These are phyloP conservation scores for Pseudopediastrum boryanum DNA, from an alignment of 139 green algal genomes.

Conservation along the genomic window DNA sequence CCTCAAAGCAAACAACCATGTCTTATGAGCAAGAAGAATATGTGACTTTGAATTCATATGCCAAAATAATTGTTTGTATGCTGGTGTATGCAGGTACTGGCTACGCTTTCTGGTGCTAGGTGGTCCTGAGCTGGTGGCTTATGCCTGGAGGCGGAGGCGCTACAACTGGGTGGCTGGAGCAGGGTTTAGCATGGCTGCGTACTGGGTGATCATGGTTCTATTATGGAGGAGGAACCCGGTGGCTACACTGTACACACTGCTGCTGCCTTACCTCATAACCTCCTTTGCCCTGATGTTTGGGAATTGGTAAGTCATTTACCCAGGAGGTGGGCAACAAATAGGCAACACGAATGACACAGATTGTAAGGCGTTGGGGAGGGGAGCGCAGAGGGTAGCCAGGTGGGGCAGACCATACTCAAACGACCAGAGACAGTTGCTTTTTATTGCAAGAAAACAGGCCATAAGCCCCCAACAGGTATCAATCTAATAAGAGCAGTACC, in stretches of 20 bases:
- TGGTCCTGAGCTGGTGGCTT: constrained; percentile 78
- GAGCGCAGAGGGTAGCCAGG: no score
- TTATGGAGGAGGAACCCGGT: constrained; percentile 51
- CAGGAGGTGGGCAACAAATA: no score
- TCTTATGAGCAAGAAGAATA: no score
- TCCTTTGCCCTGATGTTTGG: constrained; percentile 89
- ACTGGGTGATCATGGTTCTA: constrained; percentile 23
- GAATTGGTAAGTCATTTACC: constrained; percentile 80
- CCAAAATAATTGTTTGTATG: neutral
- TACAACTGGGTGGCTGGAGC: constrained; percentile 34
- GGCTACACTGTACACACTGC: constrained; percentile 72
- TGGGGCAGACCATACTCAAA: no score
- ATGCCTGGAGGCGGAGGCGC: constrained; percentile 50
- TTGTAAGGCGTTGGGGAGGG: no score
- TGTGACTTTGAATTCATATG: no score
- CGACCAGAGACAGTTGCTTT: no score
- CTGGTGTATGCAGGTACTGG: constrained; percentile 70
- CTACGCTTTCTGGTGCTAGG: constrained; percentile 57
- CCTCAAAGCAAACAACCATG: no score
- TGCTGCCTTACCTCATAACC: constrained; percentile 75
- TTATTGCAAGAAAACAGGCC: no score
- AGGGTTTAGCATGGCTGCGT: constrained; percentile 36
- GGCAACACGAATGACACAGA: no score
- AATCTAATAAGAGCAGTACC: no score
- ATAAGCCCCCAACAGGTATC: no score